Conservation (phyloP, 1,284 basidiomycete genomes). For the Baeospora myosura region DNA sequence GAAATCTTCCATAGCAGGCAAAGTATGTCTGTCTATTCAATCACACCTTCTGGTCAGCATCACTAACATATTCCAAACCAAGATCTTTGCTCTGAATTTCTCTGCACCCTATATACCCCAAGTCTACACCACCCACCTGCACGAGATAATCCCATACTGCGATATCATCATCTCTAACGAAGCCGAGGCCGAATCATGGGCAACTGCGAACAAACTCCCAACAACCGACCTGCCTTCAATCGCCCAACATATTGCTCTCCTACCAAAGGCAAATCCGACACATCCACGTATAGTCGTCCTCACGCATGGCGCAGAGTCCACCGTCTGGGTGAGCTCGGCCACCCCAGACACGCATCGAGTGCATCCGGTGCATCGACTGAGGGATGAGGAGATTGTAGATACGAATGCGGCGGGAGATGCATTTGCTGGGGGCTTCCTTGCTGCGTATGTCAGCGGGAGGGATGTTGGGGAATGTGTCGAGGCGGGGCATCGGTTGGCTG, state of each 20-base stretch:
- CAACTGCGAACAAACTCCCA: slow-evolving; percentile 37
- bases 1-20: slow-evolving; percentile 55
- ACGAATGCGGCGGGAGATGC: slow-evolving; percentile 88
- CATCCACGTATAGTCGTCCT: slow-evolving; percentile 70
- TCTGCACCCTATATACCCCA: slow-evolving; percentile 84
- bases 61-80: too few species aligned
- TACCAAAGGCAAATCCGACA: slow-evolving; percentile 47
- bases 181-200: slow-evolving; percentile 74
- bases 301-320: slow-evolving; percentile 71
- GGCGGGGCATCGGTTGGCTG: slow-evolving; percentile 73
- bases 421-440: slow-evolving; percentile 81
- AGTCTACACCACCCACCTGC: slow-evolving; percentile 72
- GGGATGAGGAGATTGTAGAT: slow-evolving; percentile 64
- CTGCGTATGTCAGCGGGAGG: slow-evolving; percentile 67
- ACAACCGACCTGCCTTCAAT: slow-evolving; percentile 47
- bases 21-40: slow-evolving; percentile 32
- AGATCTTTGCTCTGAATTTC: slow-evolving; percentile 75
- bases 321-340: slow-evolving; percentile 57
- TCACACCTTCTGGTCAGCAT: too few species aligned
- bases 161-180: slow-evolving; percentile 82
- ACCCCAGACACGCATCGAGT: slow-evolving; percentile 37
- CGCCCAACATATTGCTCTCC: slow-evolving; percentile 53
- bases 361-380: slow-evolving; percentile 49
- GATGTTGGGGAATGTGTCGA: slow-evolving; percentile 60
- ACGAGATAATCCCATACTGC: slow-evolving; percentile 61